Evolutionary conservation across 1,139 yeast genomes (phyloP), one percentile per base, ranked within the genome.

Genomic region (Hansenula lynferdii): DNA sequence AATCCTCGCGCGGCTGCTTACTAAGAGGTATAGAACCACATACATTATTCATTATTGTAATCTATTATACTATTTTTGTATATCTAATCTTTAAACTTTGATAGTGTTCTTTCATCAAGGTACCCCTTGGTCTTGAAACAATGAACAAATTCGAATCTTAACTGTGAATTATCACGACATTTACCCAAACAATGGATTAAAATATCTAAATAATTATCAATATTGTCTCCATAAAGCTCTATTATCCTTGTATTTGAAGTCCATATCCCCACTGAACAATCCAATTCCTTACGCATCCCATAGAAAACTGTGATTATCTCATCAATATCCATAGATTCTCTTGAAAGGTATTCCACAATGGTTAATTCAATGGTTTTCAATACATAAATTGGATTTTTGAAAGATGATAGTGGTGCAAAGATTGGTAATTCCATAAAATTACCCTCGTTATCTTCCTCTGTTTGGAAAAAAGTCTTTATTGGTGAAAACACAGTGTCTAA

Each of bases 311-410:
- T 21, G 4, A 27, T 26, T 16, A 24, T 17, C 8, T 15, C 20
- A 24, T 24, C 16, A 9, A 22, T 17, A 8, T 22, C 25, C 8
- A 27, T 47, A 2, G n/a, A n/a, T n/a, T 28, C 27, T 3, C 32
- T 28, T 14, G 44, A 39, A 19, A 66, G 42, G 2, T 51, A 43
- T 8, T 57, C 47, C 5, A 61, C 45, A 6, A 66, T 50, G 8
- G 60, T 40, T 19, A 63, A 41, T 41, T 68, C 72, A 5, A 64
- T 58, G 37, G 61, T 60, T 31, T 67, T 53, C 43, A 60, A 58
- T 2, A 63, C 59, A 41, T 56, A 58, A 1, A 54, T 40, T 2
- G 60, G 58, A 44, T 67, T 68, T 35, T 60, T 55, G 27, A 57
- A 47, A 2, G 67, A 56, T 2, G 69, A 58, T 17, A 65, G 43